Base-by-base conservation (phyloP, 148 eudicot genomes). In the Spergularia bocconei region DNA sequence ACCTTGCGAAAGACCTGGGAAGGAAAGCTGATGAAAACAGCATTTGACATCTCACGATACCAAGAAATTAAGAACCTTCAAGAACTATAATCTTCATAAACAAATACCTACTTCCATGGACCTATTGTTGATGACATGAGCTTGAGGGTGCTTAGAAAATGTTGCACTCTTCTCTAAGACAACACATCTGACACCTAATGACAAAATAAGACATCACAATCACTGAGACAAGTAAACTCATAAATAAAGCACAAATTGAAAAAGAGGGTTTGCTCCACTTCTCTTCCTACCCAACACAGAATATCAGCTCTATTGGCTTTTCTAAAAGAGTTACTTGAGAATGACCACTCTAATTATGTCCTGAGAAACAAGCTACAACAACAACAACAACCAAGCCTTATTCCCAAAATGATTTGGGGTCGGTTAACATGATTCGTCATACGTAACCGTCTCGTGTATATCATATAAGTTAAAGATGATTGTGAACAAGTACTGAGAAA, bases 111-210 rank as follows among this genome's bases (percentile, higher is more conserved):
- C 99, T 97, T 95, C 99, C 99, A 95, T 95, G 52, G 99, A 87
- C 39, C 99, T 86, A 64, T 95, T 95, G 80, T 95, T 95, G 80
- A 95, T 92, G 75, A 95, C 92, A 77, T 95, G 99, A 65, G 99
- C 99, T 83, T 95, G 99, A 44, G 99, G 99, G 73, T 95, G 97
- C 29, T 57, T 82, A 23, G 99, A 84, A 80, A 95, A 95, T 16
- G 77, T 71, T 78, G 33, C 82, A 81, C 69, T 90, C 83, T 89
- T 95, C 85, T 95, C 99, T 75, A 95, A 1, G 64, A 95, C 83
- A 51, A 90, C 91, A 86, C 97, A 90, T 81, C 87, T 82, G 70
- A 95, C 85, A 80, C 99, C 99, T 95, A 29, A 2, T 29, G 19
- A 53, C 21, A 70, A 29, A 62, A 67, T 20, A 9, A 53, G 21